Conservation (phyloP, 2,329 filamentous ascomycete genomes). For the Akanthomyces lecanii region DNA sequence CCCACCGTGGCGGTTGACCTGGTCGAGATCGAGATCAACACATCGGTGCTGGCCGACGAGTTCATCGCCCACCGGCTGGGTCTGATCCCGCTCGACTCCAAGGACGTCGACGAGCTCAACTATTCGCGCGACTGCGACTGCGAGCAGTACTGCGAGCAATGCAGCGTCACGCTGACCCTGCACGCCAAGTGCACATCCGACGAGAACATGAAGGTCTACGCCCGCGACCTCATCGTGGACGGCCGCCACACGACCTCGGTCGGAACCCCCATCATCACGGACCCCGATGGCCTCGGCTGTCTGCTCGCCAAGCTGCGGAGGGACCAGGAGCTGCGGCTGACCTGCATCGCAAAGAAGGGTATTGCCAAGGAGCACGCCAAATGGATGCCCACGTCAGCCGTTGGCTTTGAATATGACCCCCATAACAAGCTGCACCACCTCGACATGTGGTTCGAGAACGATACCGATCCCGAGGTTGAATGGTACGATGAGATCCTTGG, state of each 20-base stretch:
- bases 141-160: constrained; percentile 90
- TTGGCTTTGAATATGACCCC: constrained; percentile 97
- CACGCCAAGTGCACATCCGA: constrained; percentile 82
- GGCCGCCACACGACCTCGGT: constrained; percentile 69
- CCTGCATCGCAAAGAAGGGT: constrained; percentile 94
- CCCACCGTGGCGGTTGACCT: constrained; percentile 93
- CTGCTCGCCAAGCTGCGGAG: constrained; percentile 87
- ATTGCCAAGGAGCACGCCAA: constrained; percentile 99
- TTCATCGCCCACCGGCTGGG: constrained; percentile 92
- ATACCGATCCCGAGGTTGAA: constrained; percentile 69
- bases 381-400: constrained; percentile 88
- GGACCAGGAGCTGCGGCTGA: constrained; percentile 85
- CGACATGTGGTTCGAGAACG: constrained; percentile 86
- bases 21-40: constrained; percentile 89
- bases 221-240: constrained; percentile 75
- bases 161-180: constrained; percentile 78
- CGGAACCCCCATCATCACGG: constrained; percentile 77
- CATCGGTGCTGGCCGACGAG: constrained; percentile 92
- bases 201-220: constrained; percentile 90
- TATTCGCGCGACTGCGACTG: constrained; percentile 96
- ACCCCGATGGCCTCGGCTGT: constrained; percentile 74
- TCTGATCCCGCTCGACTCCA: constrained; percentile 80
- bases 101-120: constrained; percentile 74
- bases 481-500: constrained; percentile 54
- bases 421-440: constrained; percentile 92